Evolutionary conservation across 202 grass and related monocot genomes (phyloP), one percentile per base, ranked within the genome.

Genomic region (Carex arenaria): DNA sequence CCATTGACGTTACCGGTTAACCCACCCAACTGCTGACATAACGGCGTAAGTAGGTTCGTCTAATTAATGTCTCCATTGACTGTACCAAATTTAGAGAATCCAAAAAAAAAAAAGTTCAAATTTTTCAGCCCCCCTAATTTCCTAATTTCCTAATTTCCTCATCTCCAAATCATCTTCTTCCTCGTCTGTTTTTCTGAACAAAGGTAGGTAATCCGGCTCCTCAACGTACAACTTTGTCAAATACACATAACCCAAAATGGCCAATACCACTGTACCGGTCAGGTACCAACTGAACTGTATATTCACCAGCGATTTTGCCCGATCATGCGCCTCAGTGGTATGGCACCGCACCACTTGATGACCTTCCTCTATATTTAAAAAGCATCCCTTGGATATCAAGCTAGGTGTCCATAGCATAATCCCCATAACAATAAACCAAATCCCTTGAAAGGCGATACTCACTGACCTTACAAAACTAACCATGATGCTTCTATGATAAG

Each of bases 231-330:
- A n/a, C 76, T 86, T 94, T 53, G 43, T 43, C 26, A 94, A 23
- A 60, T 81, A 87, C 14, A 94, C 53, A 82, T 89, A 97, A 79
- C 89, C 84, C 3, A 86, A 22, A 42, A 94, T 84, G 61, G 91
- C 70, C 83, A 97, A 81, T 45, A 89, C 83, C n/a, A 87, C 80
- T 43, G 86, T 90, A 78, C 69, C 91, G 3, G 88, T 87, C 80
- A 97, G 79, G 85, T 91, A 97, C 94, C 91, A 97, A 80, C 94
- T 97, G 86, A 97, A 97, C 86, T 94, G 91, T 38, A 94, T 88
- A 84, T 97, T 97, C 18, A 92, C 94, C 10, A 97, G 91, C 5
- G 94, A 92, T 65, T 94, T 97, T 66, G 94, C 94, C 2, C 94
- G 87, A 51, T 90, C n/a, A 52, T 92, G 88, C 57, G 94, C 91